Percentiles rank a stretch among this genome's conserved stretches.
These are phyloP conservation scores for Solanum megistacrolobum DNA, from an alignment of 257 asterid genomes.

Conservation along the genomic window DNA sequence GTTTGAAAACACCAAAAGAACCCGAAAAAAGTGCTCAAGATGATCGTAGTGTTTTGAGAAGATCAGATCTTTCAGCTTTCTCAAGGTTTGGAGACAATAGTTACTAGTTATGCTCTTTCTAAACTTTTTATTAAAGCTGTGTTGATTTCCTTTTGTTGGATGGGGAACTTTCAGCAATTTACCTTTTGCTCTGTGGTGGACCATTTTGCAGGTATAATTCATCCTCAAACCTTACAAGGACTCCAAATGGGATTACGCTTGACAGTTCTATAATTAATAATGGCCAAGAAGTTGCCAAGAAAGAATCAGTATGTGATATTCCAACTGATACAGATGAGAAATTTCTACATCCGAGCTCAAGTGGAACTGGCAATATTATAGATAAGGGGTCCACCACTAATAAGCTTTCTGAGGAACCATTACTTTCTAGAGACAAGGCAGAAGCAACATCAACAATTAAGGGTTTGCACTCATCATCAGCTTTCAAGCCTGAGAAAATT, in stretches of 20 bases:
- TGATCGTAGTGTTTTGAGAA: constrained; percentile 47
- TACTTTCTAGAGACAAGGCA: constrained; percentile 23
- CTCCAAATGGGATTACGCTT: constrained; percentile 37
- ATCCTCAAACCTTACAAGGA: constrained; percentile 34
- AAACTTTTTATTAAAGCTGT: constrained; percentile 14
- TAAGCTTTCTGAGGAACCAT: constrained; percentile 19
- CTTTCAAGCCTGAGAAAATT: constrained; percentile 38
- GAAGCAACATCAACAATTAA: constrained; percentile 42
- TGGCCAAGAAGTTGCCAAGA: constrained; percentile 37
- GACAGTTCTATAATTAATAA: constrained; percentile 38
- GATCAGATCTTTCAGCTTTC: constrained; percentile 74
- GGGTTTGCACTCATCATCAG: constrained; percentile 30
- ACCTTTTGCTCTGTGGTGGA: constrained; percentile 23
- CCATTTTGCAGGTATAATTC: constrained; percentile 55
- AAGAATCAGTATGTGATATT: constrained; percentile 32
- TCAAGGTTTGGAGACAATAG: constrained; percentile 48
- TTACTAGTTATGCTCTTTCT: constrained; percentile 3
- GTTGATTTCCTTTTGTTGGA: constrained; percentile 14
- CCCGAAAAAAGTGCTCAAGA: constrained; percentile 32
- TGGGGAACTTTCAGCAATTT: not conserved
- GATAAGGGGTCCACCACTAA: constrained; percentile 63
- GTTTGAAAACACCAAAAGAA: constrained; percentile 54
- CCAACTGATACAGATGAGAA: constrained; percentile 31
- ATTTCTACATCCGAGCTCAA: constrained; percentile 37
- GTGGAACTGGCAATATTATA: constrained; percentile 39